phyloP scores from a whole-genome alignment of 176 grass and related monocot species.

The Aechmea fasciata region DNA sequence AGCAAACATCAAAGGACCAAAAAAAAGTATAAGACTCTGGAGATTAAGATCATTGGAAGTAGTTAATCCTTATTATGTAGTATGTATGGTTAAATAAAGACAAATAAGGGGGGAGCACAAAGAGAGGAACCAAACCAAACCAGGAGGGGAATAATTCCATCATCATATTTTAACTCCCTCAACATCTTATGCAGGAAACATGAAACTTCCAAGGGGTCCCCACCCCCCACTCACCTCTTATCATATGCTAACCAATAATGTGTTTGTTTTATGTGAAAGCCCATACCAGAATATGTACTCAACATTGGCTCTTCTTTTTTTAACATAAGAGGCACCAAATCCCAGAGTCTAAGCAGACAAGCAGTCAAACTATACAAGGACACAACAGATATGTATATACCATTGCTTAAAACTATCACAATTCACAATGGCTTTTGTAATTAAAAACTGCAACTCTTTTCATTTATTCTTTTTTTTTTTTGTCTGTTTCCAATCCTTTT shows the following conservation, averaged over 20 bases:
- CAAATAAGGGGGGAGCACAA: neutral
- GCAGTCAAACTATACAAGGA: slow-evolving; percentile 10
- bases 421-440: neutral
- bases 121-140: neutral
- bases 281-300: neutral
- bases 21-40: neutral
- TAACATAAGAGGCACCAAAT: neutral
- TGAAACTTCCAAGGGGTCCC: slow-evolving; percentile 17
- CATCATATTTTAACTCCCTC: neutral
- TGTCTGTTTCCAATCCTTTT: neutral
- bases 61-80: too few relatives aligned
- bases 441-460: neutral
- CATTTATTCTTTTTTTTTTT: neutral
- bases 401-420: neutral
- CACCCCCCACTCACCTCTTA: neutral
- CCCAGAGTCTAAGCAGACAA: slow-evolving; percentile 22
- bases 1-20: too few relatives aligned
- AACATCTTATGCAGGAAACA: neutral
- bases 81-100: too few relatives aligned
- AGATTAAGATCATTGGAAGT: neutral
- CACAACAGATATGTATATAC: neutral
- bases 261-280: neutral
- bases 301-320: slow-evolving; percentile 7
- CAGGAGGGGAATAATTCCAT: neutral
- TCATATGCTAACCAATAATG: neutral